Base-by-base conservation (phyloP, 2,329 filamentous ascomycete species). In the Cladosporium sp. region DNA sequence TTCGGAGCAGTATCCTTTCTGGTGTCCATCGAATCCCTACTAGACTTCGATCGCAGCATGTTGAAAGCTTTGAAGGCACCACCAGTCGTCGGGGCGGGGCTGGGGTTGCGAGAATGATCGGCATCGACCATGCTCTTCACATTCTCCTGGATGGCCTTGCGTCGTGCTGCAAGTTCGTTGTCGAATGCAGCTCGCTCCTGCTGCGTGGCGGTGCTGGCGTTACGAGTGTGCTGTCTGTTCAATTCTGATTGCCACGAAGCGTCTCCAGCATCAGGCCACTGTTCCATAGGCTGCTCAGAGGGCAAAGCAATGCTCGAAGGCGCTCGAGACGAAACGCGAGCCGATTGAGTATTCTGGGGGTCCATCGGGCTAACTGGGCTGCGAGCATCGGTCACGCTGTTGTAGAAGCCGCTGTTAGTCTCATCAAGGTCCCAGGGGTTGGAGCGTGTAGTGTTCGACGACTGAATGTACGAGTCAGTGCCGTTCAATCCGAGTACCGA, bases 131-230 rank as follows among this genome's bases (percentile, higher is more conserved):
- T 90, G 0, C 86, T 89, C 8, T 87, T 90, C 54, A 93, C 80
- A 70, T 87, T 89, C 76, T 93, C 90, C 61, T 91, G 88, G 8
- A 93, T 89, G 1, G 89, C 86, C 34, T 86, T 86, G 64, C 90
- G 87, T 18, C 90, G 87, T 69, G 88, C 86, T 2, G 90, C 90
- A 47, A 93, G 83, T 72, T 92, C 89, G 62, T 84, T 87, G 21
- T 89, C 88, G 73, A 93, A 93, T 32, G 92, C 90, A 62, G 92
- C 87, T 4, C 85, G 83, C 62, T 89, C 87, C 32, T 82, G 80
- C 55, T 84, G 80, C 14, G 81, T 84, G 52, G 83, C 83, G 6
- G 80, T 81, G 72, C 84, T 86, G 59, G 78, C 77, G 65, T 81
- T 78, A 47, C 84, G 79, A 30, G 78, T 80, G 68, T 86, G 84